Base-by-base conservation (phyloP, 805 yeast genomes). In the Ogataea pini region DNA sequence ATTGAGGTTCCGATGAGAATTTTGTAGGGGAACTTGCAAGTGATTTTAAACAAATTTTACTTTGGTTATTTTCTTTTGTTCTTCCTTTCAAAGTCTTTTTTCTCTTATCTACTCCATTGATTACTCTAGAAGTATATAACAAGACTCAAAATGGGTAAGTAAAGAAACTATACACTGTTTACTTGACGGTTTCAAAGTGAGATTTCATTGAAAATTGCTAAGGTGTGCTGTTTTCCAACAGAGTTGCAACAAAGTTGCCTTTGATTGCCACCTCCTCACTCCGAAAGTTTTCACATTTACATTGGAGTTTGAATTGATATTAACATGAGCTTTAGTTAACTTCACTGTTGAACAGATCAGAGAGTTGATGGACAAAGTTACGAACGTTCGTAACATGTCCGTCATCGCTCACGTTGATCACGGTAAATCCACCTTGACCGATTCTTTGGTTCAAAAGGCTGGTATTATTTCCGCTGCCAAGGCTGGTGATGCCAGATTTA, bases 331-430 rank as follows among this genome's bases (percentile, higher is more conserved):
- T 4, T 42, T 54, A 72, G 78, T 74, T 73, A 73, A 73, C 70
- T 79, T 79, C 81, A 79, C 84, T 71, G 80, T 78, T 74, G 83
- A 79, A 78, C 97, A 94, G 82, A 92, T 94, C 86, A 96, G 99
- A 82, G 90, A 78, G 72, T 85, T 92, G 79, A 92, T 92, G 99
- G 98, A 94, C 95, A 86, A 86, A 80, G 97, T 91, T 83, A 86
- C 97, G 78, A 92, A 92, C 75, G 97, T 94, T 72, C 97, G 99
- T 84, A 94, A 94, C 95, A 94, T 92, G 96, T 92, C 98, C 78
- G 99, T 92, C 78, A 94, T 94, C 86, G 99, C 99, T 72, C 99
- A 92, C 83, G 98, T 92, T 87, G 99, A 92, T 85, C 99, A 94
- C 84, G 99, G 99, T 82, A 92, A 92, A 79, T 91, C 97, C 64